These are phyloP conservation scores for Phytophthora hybrid DNA, from an alignment of 352 stramenopile genomes.

Conservation along the genomic window DNA sequence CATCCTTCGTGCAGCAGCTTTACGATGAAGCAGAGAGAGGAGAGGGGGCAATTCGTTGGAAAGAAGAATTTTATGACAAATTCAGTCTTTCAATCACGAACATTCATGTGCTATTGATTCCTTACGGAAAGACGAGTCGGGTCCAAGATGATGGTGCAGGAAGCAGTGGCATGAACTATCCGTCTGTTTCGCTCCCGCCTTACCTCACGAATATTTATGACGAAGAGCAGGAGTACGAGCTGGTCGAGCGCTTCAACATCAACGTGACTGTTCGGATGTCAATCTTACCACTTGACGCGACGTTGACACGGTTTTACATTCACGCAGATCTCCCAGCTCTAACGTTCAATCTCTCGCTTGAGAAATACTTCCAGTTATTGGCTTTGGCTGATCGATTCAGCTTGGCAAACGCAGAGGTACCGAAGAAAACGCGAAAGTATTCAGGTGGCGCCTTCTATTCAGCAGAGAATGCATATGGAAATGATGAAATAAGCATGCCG, in stretches of 20 bases:
- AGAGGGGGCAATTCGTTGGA: slow-evolving; percentile 88
- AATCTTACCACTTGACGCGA: slow-evolving; percentile 85
- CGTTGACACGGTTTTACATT: slow-evolving; percentile 83
- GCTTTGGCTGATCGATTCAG: slow-evolving; percentile 70
- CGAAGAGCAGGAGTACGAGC: slow-evolving; percentile 73
- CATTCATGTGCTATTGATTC: slow-evolving; percentile 84
- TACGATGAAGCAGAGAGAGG: slow-evolving; percentile 88
- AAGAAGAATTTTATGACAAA: slow-evolving; percentile 93
- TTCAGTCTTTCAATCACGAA: slow-evolving; percentile 87
- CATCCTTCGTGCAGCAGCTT: slow-evolving; percentile 86
- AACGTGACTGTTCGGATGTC: slow-evolving; percentile 88
- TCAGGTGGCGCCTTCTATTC: slow-evolving; percentile 27
- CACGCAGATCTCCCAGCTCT: slow-evolving; percentile 85
- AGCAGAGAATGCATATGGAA: slow-evolving; percentile 20
- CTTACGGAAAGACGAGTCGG: slow-evolving; percentile 62
- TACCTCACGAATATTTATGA: slow-evolving; percentile 55
- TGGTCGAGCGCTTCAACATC: slow-evolving; percentile 89
- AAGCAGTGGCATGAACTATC: slow-evolving; percentile 38
- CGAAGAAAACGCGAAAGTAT: slow-evolving; percentile 35
- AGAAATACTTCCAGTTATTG: slow-evolving; percentile 85
- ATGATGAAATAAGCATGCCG: slow-evolving; percentile 8
- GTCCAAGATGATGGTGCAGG: slow-evolving; percentile 31
- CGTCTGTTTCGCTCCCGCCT: slow-evolving; percentile 50
- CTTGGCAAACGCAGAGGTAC: slow-evolving; percentile 39
- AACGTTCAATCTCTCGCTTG: slow-evolving; percentile 86